These are phyloP conservation scores for Ampelomyces quisqualis DNA, from an alignment of 2,329 filamentous ascomycete species.

Conservation along the genomic window DNA sequence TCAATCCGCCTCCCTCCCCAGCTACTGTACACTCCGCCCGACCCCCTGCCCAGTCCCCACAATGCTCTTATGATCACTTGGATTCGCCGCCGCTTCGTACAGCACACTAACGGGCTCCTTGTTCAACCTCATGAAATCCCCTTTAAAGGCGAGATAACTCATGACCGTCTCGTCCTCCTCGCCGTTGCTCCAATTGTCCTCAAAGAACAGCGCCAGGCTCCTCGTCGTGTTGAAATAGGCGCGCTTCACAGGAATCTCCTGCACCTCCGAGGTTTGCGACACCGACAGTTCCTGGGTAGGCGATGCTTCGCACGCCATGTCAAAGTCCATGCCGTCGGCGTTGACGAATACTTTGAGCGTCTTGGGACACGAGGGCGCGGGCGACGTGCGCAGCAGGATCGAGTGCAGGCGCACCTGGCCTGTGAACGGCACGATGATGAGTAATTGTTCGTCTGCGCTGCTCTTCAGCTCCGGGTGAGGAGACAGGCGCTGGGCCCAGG, in stretches of 20 bases:
- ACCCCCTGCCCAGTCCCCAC: slow-evolving; percentile 42
- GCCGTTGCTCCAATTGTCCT: slow-evolving; percentile 78
- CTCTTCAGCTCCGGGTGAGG: slow-evolving; percentile 75
- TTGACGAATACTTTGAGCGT: slow-evolving; percentile 89
- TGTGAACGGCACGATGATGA: slow-evolving; percentile 91
- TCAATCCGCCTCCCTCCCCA: slow-evolving; percentile 3
- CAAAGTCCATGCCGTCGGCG: slow-evolving; percentile 78
- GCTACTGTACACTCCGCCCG: slow-evolving; percentile 39
- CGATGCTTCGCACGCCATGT: slow-evolving; percentile 65
- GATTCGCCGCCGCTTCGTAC: slow-evolving; percentile 93
- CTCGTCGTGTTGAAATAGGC: slow-evolving; percentile 86
- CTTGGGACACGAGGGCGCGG: slow-evolving; percentile 68
- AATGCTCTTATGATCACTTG: slow-evolving; percentile 71
- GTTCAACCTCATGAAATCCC: slow-evolving; percentile 86
- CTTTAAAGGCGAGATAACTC: slow-evolving; percentile 87
- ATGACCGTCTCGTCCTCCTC: slow-evolving; percentile 79
- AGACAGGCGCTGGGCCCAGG: slow-evolving; percentile 78
- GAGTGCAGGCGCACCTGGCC: slow-evolving; percentile 91
- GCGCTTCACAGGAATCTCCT: slow-evolving; percentile 86
- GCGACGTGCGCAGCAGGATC: slow-evolving; percentile 79
- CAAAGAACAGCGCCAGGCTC: slow-evolving; percentile 80
- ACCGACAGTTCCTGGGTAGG: slow-evolving; percentile 77
- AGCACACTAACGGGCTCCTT: slow-evolving; percentile 80
- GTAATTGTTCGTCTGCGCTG: slow-evolving; percentile 87
- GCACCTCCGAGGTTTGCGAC: slow-evolving; percentile 74